Evolutionary conservation across 2,329 filamentous ascomycete species (phyloP), one percentile per base, ranked within the genome.

Genomic region (Verticillium klebahnii): DNA sequence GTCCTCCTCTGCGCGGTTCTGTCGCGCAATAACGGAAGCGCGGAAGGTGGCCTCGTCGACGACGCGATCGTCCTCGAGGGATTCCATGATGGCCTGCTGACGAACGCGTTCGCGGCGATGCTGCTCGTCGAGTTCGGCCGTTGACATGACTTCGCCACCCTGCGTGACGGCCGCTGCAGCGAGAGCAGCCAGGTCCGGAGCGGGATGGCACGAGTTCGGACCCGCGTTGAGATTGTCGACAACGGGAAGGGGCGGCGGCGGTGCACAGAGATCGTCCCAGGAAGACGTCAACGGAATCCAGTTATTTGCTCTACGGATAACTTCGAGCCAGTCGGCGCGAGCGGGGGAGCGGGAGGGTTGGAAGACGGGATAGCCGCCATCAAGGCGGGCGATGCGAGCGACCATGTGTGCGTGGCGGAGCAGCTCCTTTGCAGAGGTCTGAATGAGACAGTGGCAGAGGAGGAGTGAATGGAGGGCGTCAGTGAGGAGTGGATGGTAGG

Each of bases 351-450:
- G 82, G 29, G 88, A 87, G 0, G 87, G 82, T 65, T 93, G 87
- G 70, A 96, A 94, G 57, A 94, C 84, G 0, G 92, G 92, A 68
- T 92, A 93, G 4, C 91, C 91, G 68, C 95, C 90, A 57, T 86
- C 87, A 29, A 95, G 82, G 23, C 91, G 84, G 5, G 86, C 83
- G 2, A 95, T 81, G 5, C 91, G 87, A 17, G 91, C 90, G 5
- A 89, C 91, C 83, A 93, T 95, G 77, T 92, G 83, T 0, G 91
- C 90, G 71, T 95, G 91, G 39, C 91, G 89, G 58, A 88, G 85
- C 37, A 93, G 83, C 72, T 95, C 91, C 68, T 90, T 92, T 12
- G 85, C 74, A 0, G 91, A 90, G 0, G 92, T 96, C 73, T 94
- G 91, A 8, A 91, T 77, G 11, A 96, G 84, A n/a, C 85, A 85